A percentile compares a stretch with the other conserved stretches of the same genome.
These are phyloP conservation scores for Suillus clintonianus DNA, from an alignment of 768 basidiomycete genomes.

Conservation along the genomic window DNA sequence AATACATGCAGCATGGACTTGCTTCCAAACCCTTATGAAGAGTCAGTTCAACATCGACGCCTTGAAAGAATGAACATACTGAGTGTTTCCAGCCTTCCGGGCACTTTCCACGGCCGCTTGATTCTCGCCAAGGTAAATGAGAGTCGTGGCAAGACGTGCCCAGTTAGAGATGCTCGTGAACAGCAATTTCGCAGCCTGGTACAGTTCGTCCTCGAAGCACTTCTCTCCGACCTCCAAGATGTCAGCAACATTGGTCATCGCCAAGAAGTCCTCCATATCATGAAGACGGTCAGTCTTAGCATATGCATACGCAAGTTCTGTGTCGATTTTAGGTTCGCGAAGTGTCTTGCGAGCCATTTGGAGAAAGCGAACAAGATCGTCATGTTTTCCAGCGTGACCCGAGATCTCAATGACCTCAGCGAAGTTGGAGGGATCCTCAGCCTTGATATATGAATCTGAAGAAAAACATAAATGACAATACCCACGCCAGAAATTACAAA, in stretches of 20 bases:
- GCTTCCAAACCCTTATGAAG: constrained; percentile 90
- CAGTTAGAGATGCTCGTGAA: constrained; percentile 99
- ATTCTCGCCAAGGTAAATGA: constrained; percentile 98
- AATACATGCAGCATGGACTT: constrained; percentile 97
- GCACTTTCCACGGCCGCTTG: constrained; percentile 98
- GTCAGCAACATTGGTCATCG: constrained; percentile 98
- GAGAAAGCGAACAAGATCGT: constrained; percentile 93
- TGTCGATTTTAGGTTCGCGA: constrained; percentile 97
- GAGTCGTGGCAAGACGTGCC: constrained; percentile 95
- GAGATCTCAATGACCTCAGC: constrained; percentile 95
- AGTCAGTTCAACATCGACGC: constrained; percentile 10
- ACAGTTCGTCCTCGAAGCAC: constrained; percentile 97
- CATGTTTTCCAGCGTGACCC: constrained; percentile 87
- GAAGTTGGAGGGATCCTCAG: constrained; percentile 92
- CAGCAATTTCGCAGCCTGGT: constrained; percentile 93
- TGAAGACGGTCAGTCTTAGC: constrained; percentile 97
- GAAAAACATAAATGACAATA: constrained; percentile 6
- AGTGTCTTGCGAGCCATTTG: constrained; percentile 99
- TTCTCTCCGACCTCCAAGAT: constrained; percentile 97
- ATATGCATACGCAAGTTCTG: constrained; percentile 96
- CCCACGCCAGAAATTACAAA: not conserved
- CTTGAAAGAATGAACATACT: constrained; percentile 51
- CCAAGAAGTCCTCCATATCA: constrained; percentile 99
- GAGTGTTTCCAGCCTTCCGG: constrained; percentile 98
- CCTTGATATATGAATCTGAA: constrained; percentile 95